Percentiles rank a stretch among this genome's conserved stretches.
phyloP scores from a whole-genome alignment of 2,329 filamentous ascomycete species.

The Fusarium abutilonis region DNA sequence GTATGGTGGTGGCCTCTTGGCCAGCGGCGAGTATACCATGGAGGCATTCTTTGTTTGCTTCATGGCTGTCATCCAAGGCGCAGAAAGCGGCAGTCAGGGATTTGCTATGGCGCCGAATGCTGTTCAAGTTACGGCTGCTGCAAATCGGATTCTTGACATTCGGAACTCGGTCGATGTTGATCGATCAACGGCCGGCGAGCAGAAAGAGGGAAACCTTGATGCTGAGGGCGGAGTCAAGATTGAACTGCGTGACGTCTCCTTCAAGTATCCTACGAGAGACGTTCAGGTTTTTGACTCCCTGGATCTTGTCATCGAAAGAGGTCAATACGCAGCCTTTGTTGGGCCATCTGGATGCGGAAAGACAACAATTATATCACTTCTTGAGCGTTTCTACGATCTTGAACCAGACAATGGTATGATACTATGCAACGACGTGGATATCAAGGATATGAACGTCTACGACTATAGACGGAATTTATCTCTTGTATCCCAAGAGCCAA shows the following conservation, averaged over 20 bases:
- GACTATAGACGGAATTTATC: conserved; percentile 72
- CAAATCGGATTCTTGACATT: conserved; percentile 47
- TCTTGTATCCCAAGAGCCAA: conserved; percentile 78
- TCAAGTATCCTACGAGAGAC: conserved; percentile 68
- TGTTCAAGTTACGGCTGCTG: conserved; percentile 35
- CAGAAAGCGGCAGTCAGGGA: conserved; percentile 51
- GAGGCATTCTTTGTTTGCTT: conserved; percentile 65
- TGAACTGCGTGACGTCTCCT: conserved; percentile 65
- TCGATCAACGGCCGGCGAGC: neutral
- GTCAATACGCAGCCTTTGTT: conserved; percentile 76
- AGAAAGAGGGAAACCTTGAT: conserved; percentile 47
- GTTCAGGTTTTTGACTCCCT: conserved; percentile 67
- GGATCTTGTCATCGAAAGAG: conserved; percentile 71
- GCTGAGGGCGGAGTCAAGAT: conserved; percentile 62
- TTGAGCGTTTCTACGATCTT: conserved; percentile 76
- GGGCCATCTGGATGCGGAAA: conserved; percentile 78
- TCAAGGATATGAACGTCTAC: conserved; percentile 66
- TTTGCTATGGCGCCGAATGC: conserved; percentile 34
- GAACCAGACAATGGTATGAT: conserved; percentile 65
- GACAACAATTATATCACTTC: conserved; percentile 72
- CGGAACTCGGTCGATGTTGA: conserved; percentile 15
- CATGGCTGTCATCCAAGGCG: conserved; percentile 62
- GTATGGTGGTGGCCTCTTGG: conserved; percentile 51
- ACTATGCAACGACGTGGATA: conserved; percentile 68
- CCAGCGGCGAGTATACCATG: conserved; percentile 48